Evolutionary conservation across 2,329 filamentous ascomycete species (phyloP).

Genomic region (Alternaria burnsii): DNA sequence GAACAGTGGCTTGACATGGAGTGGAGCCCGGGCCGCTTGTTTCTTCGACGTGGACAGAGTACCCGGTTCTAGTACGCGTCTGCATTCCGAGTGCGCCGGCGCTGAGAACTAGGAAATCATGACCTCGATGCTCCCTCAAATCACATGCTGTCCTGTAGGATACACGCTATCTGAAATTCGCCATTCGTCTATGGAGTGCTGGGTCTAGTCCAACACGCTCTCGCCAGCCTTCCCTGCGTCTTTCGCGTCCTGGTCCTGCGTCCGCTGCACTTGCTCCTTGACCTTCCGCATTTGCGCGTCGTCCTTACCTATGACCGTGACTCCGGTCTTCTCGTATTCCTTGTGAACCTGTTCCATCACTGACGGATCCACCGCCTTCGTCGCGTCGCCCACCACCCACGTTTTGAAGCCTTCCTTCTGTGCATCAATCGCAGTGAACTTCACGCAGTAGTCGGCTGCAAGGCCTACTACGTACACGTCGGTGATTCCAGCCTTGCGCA

Average conservation of each 20-base stretch:
- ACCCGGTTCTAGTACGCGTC: neutral
- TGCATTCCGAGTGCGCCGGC: constrained; percentile 9
- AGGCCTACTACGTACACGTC: constrained; percentile 88
- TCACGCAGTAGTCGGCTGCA: constrained; percentile 90
- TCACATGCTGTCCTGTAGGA: neutral
- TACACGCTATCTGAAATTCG: neutral
- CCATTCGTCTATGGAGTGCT: neutral
- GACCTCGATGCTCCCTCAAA: neutral
- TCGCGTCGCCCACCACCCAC: constrained; percentile 80
- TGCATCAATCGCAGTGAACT: constrained; percentile 80
- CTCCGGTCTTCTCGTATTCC: constrained; percentile 67
- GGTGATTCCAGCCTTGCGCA: constrained; percentile 69
- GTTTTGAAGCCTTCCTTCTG: constrained; percentile 77
- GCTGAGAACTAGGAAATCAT: neutral
- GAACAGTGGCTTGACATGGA: constrained; percentile 2
- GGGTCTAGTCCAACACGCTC: constrained; percentile 13
- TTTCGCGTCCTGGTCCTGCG: constrained; percentile 9
- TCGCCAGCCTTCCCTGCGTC: constrained; percentile 8
- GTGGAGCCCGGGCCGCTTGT: constrained; percentile 2
- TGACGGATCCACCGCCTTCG: constrained; percentile 71
- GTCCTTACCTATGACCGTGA: constrained; percentile 67
- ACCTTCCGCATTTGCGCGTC: constrained; percentile 66
- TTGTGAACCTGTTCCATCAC: constrained; percentile 65
- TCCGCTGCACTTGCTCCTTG: constrained; percentile 23
- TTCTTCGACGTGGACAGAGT: neutral